Base-by-base conservation (phyloP, 306 rosid species). In the Dalbergia cultrata region DNA sequence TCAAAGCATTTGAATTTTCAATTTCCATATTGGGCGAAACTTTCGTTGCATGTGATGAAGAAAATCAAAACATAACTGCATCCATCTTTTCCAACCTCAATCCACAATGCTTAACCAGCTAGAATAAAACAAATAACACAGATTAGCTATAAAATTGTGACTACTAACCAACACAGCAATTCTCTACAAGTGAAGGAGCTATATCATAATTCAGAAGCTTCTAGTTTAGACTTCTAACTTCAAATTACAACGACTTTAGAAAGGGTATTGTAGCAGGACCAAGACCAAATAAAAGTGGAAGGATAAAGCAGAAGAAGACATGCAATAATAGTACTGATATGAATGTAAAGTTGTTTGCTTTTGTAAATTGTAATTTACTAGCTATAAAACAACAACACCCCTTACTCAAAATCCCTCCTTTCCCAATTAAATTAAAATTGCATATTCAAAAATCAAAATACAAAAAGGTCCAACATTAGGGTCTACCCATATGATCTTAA, bases 1-100 rank as follows among this genome's bases (percentile, higher is more conserved):
- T 90, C 1, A 85, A 80, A 61, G 76, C 70, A n/a, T 90, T 82
- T 13, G 92, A 86, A 39, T 85, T 89, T 22, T 83, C 82, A 44
- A 81, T 18, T 84, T 87, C 94, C 99, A 95, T 95, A 70, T 52
- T 45, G 49, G 78, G 85, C 82, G 5, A n/a, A 74, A 68, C 74
- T 82, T 81, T 71, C 54, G 81, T 59, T 37, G 80, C 83, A 75
- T 84, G 62, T 58, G 33, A 68, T 54, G 49, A 58, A 19, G 47
- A 68, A 75, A 41, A 34, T 86, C 81, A 91, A 85, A 79, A 71
- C 67, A 86, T 45, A 82, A 79, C 52, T 82, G 66, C 73, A 52
- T 49, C 68, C 70, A 72, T 76, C 68, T 59, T 70, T 35, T 49
- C 67, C 57, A 53, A 65, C 70, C 67, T 76, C 74, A 5, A 14